Conservation (phyloP, 2,329 filamentous ascomycete species). For the Fusarium algeriense region DNA sequence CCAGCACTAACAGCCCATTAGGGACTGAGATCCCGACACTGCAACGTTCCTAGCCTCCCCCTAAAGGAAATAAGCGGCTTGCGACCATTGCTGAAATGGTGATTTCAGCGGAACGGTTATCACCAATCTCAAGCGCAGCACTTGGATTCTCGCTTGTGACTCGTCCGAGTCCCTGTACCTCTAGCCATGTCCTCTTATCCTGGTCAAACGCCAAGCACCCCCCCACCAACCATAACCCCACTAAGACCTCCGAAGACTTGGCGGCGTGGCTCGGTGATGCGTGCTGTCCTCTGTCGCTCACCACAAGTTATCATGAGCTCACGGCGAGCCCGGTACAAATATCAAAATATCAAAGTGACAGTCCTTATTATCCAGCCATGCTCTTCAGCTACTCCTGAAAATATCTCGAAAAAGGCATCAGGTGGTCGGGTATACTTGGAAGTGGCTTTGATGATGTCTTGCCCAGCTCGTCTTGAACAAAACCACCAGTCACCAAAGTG, state of each 20-base stretch:
- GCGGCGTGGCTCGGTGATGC: constrained; percentile 39
- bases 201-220: constrained; percentile 40
- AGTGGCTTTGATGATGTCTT: constrained; percentile 16
- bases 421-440: not conserved
- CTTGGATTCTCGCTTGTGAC: constrained; percentile 42
- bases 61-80: constrained; percentile 41
- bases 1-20: constrained; percentile 34
- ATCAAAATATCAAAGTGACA: not conserved
- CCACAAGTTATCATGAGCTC: constrained; percentile 12
- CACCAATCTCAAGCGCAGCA: constrained; percentile 48
- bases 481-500: constrained; percentile 29
- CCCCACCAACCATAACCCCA: constrained; percentile 46
- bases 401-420: not conserved
- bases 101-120: constrained; percentile 41
- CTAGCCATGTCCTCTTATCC: constrained; percentile 35
- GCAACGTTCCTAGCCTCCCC: constrained; percentile 19
- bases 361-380: not conserved
- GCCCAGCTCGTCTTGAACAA: constrained; percentile 13
- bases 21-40: constrained; percentile 35
- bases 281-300: constrained; percentile 23
- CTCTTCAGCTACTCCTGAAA: not conserved
- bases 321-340: constrained; percentile 8
- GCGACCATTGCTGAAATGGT: constrained; percentile 33
- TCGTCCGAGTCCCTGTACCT: constrained; percentile 38
- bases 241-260: constrained; percentile 43